Percentiles rank a stretch among this genome's conserved stretches.
Evolutionary conservation across 345 rosid genomes (phyloP).

Genomic region (Angophora floribunda): DNA sequence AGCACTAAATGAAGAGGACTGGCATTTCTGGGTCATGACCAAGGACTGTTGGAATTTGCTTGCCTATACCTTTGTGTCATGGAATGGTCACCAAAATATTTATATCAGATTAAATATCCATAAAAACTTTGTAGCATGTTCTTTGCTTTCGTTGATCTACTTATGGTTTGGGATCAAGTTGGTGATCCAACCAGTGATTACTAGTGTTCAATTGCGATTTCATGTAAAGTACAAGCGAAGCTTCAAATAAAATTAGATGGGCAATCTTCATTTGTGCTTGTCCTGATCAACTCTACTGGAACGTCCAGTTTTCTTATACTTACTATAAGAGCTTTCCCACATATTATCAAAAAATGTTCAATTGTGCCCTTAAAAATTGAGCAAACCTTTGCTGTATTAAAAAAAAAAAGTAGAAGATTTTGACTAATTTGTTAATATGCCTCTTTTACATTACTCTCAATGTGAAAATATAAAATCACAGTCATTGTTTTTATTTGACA

Average conservation of each 20-base stretch:
- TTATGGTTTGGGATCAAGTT: background rate
- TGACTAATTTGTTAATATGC: background rate
- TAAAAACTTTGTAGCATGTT: background rate
- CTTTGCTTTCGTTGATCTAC: background rate
- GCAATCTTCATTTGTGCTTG: background rate
- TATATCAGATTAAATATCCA: background rate
- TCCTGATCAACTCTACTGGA: accelerated
- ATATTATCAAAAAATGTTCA: accelerated
- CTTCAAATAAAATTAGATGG: accelerated
- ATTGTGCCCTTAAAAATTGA: accelerated
- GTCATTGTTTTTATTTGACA: no score
- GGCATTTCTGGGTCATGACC: background rate
- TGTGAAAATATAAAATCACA: accelerated
- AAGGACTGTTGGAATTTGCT: background rate
- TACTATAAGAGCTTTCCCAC: accelerated
- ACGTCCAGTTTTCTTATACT: accelerated
- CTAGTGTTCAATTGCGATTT: background rate
- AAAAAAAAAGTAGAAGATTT: background rate
- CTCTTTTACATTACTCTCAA: background rate
- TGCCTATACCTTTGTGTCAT: background rate
- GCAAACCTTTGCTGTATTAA: accelerated
- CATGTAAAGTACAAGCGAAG: accelerated
- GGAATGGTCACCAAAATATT: background rate
- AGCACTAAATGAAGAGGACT: background rate
- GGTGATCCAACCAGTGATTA: background rate